These are phyloP conservation scores for Zygoascus flipseniorum DNA, from an alignment of 805 yeast species.

Conservation along the genomic window DNA sequence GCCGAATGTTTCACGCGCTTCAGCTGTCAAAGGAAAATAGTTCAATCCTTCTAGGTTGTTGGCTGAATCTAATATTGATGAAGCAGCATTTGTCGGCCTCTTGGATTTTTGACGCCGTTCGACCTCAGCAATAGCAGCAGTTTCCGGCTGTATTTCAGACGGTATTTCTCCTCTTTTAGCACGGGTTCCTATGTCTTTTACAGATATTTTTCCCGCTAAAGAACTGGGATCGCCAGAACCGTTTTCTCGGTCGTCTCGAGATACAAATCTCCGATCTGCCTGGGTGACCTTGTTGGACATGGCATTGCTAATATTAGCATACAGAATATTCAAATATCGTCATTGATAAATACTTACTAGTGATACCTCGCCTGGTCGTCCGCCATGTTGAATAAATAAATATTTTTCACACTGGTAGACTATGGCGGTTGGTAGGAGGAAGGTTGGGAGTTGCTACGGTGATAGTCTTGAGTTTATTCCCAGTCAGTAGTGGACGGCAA, in stretches of 20 bases:
- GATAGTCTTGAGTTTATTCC: too few species aligned
- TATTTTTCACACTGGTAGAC: too few species aligned
- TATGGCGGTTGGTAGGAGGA: too few species aligned
- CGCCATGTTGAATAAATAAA: background rate
- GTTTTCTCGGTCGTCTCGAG: conserved; percentile 25
- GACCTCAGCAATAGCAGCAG: conserved; percentile 2
- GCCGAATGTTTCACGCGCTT: conserved; percentile 45
- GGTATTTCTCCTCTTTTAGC: conserved; percentile 20
- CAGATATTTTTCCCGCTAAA: conserved; percentile 56
- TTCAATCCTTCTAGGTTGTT: conserved; percentile 38
- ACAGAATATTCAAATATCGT: background rate
- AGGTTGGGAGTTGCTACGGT: too few species aligned
- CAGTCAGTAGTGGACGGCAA: too few species aligned
- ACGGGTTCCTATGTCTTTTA: conserved; percentile 61
- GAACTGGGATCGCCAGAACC: conserved; percentile 55
- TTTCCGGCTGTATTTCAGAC: background rate
- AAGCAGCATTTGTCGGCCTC: background rate
- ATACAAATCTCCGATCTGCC: conserved; percentile 46
- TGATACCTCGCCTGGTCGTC: background rate
- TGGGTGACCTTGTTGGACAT: conserved; percentile 67
- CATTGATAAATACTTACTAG: background rate
- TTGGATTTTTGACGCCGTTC: conserved; percentile 1
- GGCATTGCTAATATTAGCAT: conserved; percentile 15
- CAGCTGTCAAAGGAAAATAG: conserved; percentile 56
- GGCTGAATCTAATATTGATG: conserved; percentile 27